These are phyloP conservation scores for Tylopilus vinaceipallidus DNA, from an alignment of 768 basidiomycete species.

Conservation along the genomic window DNA sequence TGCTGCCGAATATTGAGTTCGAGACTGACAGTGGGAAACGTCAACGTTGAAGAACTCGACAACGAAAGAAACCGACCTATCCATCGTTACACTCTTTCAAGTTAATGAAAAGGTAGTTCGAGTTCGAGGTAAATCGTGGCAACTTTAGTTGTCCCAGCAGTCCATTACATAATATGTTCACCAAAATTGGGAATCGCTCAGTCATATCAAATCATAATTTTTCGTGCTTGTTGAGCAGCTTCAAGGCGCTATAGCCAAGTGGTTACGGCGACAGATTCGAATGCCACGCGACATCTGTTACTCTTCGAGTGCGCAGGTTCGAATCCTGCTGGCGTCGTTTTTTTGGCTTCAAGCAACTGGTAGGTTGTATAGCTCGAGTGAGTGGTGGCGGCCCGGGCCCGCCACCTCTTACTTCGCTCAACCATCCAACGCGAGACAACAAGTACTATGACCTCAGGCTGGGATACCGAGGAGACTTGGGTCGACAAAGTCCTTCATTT, in stretches of 20 bases:
- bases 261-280: constrained; percentile 79
- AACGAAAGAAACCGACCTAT: constrained; percentile 40
- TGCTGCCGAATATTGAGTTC: constrained; percentile 77
- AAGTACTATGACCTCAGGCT: constrained; percentile 11
- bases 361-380: no score
- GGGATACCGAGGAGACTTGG: constrained; percentile 3
- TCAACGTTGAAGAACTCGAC: not conserved
- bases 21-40: constrained; percentile 42
- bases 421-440: no score
- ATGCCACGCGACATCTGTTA: constrained; percentile 35
- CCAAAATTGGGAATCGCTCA: constrained; percentile 8
- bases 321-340: constrained; percentile 41
- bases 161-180: not conserved
- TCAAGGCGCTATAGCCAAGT: constrained; percentile 67
- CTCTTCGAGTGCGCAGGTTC: constrained; percentile 41
- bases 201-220: no score
- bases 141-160: no score
- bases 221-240: no score
- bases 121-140: no score
- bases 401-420: no score
- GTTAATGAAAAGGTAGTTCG: no score
- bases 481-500: not conserved
- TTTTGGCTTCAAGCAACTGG: no score
- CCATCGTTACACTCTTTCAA: constrained; percentile 35
- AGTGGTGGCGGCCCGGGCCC: no score